These are phyloP conservation scores for Pyricularia sp. DNA, from an alignment of 2,329 filamentous ascomycete genomes.

Conservation along the genomic window DNA sequence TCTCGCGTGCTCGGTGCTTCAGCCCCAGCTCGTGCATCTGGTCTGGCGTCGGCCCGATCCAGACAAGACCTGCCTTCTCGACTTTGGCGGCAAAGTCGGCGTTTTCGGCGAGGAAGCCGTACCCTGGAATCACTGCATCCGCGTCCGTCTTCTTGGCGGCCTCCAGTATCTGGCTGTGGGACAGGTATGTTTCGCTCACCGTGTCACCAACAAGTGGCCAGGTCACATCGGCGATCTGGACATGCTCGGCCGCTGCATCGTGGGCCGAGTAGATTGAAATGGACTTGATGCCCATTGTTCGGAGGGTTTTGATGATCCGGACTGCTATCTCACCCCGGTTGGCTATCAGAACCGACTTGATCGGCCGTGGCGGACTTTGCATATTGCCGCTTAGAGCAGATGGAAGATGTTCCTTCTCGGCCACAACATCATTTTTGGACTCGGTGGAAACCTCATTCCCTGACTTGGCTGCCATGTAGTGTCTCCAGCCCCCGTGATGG, in stretches of 20 bases:
- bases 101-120: constrained; percentile 56
- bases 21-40: constrained; percentile 39
- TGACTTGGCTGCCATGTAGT: background rate
- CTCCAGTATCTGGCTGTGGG: background rate
- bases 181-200: constrained; percentile 15
- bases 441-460: background rate
- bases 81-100: constrained; percentile 47
- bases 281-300: constrained; percentile 32
- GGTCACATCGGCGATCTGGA: constrained; percentile 42
- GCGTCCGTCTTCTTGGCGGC: constrained; percentile 16
- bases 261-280: constrained; percentile 41
- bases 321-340: constrained; percentile 51
- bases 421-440: background rate
- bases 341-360: constrained; percentile 32
- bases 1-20: constrained; percentile 45
- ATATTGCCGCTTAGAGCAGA: background rate
- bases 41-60: background rate
- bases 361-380: background rate
- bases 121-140: constrained; percentile 53
- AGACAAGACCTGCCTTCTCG: constrained; percentile 32
- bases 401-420: background rate
- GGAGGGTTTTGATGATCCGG: constrained; percentile 37
- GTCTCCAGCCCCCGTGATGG: background rate
- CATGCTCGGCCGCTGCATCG: constrained; percentile 36
- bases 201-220: constrained; percentile 36